Evolutionary conservation across 1,284 basidiomycete species (phyloP).

Genomic region (Ceratobasidium sp.): DNA sequence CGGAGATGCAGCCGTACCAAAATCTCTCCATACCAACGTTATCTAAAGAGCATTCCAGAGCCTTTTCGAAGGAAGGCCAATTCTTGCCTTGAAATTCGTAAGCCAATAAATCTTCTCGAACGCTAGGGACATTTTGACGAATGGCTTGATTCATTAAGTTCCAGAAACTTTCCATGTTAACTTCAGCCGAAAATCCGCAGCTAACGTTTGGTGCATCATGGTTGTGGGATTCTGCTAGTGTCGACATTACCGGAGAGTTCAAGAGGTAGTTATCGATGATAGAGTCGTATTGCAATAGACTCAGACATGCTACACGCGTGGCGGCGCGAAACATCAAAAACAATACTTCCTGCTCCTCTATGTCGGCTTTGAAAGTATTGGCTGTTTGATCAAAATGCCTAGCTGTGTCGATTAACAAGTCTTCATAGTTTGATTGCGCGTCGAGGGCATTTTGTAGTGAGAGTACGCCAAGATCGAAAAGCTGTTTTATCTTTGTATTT

Average conservation of each 20-base stretch:
- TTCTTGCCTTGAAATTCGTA: not conserved
- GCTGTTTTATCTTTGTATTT: not conserved
- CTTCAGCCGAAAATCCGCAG: not conserved
- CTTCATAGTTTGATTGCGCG: not conserved
- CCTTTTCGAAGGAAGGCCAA: conserved; percentile 1
- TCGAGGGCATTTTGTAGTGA: not conserved
- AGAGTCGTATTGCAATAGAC: not conserved
- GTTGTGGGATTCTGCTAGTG: not conserved
- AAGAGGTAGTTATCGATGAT: not conserved
- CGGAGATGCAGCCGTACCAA: not conserved
- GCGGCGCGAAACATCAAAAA: not conserved
- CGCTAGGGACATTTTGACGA: not conserved
- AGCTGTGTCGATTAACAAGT: not conserved
- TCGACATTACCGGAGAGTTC: not conserved
- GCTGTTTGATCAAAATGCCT: not conserved
- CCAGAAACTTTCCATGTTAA: conserved; percentile 5
- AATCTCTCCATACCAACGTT: not conserved
- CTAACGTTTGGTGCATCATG: not conserved
- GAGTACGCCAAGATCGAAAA: conserved; percentile 4
- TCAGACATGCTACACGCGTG: not conserved
- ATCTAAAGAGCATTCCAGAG: not conserved
- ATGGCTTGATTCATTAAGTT: not conserved
- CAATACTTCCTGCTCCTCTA: not conserved
- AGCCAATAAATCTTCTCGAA: not conserved
- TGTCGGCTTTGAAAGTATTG: not conserved